phyloP scores from a whole-genome alignment of 768 basidiomycete species.

The Cystofilobasidium macerans region DNA sequence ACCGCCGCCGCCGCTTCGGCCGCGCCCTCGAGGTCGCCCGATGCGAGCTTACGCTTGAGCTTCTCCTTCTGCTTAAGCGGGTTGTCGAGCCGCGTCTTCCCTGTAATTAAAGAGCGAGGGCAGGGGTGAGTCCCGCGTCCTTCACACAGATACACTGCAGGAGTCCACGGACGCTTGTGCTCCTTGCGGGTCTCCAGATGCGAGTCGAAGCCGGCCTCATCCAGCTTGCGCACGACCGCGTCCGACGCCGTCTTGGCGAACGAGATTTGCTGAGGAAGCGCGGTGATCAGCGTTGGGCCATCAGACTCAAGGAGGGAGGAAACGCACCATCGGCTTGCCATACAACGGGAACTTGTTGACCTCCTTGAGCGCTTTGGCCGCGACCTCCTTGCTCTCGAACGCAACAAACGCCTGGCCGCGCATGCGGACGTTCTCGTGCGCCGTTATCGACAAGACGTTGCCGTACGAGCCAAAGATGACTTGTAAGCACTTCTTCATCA shows the following conservation, averaged over 20 bases:
- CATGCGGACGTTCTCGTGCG: constrained; percentile 91
- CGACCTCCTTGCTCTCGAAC: constrained; percentile 69
- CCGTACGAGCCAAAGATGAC: constrained; percentile 90
- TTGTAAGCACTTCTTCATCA: constrained; percentile 74
- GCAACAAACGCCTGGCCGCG: constrained; percentile 96
- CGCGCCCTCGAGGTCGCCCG: constrained; percentile 61
- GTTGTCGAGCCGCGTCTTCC: constrained; percentile 21
- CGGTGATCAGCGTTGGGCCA: background rate
- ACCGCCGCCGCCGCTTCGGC: background rate
- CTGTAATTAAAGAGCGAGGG: background rate
- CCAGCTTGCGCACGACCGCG: constrained; percentile 68
- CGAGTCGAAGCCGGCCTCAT: constrained; percentile 54
- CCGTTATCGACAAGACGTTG: constrained; percentile 86
- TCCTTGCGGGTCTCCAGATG: constrained; percentile 65
- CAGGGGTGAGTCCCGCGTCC: background rate
- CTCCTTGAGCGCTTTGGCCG: constrained; percentile 80
- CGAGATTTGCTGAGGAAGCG: constrained; percentile 96
- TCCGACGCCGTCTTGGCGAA: constrained; percentile 84
- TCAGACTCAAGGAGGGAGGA: background rate
- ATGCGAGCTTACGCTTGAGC: constrained; percentile 63
- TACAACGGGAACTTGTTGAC: constrained; percentile 89
- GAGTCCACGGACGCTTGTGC: constrained; percentile 61
- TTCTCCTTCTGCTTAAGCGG: constrained; percentile 52
- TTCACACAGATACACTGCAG: too few relatives aligned
- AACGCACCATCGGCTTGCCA: constrained; percentile 82